A percentile compares a stretch with the other conserved stretches of the same genome.
Evolutionary conservation across 176 grass and related monocot species (phyloP).

Genomic region (barley (Hordeum vulgare)): MorexV3_pseudomolecules_assembly NC_058520.1:340300702-340301201

Average conservation of each 20-base stretch:
- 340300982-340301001: neutral
- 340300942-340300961: neutral
- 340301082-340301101: slow-evolving; percentile 54
- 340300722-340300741: too few relatives aligned
- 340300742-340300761: too few relatives aligned
- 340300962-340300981: neutral
- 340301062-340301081: slow-evolving; percentile 96
- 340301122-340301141: slow-evolving; percentile 63
- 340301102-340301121: slow-evolving; percentile 71
- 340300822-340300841: too few relatives aligned
- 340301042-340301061: slow-evolving; percentile 90
- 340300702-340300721: too few relatives aligned
- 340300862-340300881: neutral
- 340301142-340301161: slow-evolving; percentile 41
- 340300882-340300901: neutral
- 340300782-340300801: too few relatives aligned
- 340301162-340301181: slow-evolving; percentile 56
- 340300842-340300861: too few relatives aligned
- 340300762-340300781: too few relatives aligned
- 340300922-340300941: neutral
- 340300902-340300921: slow-evolving; percentile 11
- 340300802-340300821: too few relatives aligned
- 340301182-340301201: slow-evolving; percentile 85
- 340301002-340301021: slow-evolving; percentile 62
- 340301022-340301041: slow-evolving; percentile 97